Conservation (phyloP, 345 rosid genomes). For the Euclidium syriacum region DNA sequence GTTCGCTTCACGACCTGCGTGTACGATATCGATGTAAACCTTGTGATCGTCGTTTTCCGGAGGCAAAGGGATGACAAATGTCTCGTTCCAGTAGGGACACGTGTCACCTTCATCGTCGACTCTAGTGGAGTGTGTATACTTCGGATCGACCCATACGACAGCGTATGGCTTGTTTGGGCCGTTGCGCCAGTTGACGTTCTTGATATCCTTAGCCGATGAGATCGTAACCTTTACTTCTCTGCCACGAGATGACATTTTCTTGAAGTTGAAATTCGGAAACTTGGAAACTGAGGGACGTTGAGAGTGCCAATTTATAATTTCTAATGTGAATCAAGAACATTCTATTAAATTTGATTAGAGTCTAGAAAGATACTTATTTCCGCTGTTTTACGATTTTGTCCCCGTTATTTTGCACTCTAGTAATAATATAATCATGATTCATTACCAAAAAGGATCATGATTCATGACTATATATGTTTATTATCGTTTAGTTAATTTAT, state of each 20-base stretch:
- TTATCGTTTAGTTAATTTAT: not conserved
- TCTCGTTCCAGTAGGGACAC: conserved; percentile 58
- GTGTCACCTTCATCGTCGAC: conserved; percentile 66
- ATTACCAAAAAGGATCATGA: not conserved
- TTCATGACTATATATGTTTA: not conserved
- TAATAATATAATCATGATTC: too few species aligned
- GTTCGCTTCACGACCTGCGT: conserved; percentile 58
- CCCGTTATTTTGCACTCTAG: not conserved
- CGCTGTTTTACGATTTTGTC: conserved; percentile 8
- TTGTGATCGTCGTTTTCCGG: conserved; percentile 31
- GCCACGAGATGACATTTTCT: conserved; percentile 7
- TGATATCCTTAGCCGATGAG: conserved; percentile 61
- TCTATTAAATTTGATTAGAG: not conserved
- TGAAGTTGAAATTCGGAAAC: not conserved
- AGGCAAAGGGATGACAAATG: conserved; percentile 41
- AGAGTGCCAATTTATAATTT: conserved; percentile 4
- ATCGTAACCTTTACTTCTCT: conserved; percentile 52
- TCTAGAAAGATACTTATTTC: not conserved
- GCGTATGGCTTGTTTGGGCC: conserved; percentile 63
- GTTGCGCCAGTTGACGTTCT: conserved; percentile 88
- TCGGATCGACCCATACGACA: conserved; percentile 67
- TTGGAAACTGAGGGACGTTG: not conserved
- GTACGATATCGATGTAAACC: conserved; percentile 62
- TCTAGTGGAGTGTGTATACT: conserved; percentile 44
- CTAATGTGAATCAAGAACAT: not conserved